These are phyloP conservation scores for Gossypium sturtianum DNA, from an alignment of 345 rosid species.

Conservation along the genomic window DNA sequence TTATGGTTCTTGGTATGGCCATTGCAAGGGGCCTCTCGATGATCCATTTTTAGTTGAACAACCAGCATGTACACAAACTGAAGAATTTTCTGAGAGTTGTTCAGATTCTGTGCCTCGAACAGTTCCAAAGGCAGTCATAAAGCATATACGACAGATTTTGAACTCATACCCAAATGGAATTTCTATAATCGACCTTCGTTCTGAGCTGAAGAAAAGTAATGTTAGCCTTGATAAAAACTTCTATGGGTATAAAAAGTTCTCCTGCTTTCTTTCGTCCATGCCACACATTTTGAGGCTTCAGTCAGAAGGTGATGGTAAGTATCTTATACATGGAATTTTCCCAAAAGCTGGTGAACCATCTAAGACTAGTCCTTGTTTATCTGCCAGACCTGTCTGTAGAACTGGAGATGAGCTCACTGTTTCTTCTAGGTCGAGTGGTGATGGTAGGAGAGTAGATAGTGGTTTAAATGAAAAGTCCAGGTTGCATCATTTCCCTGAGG, in stretches of 20 bases:
- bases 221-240: conserved; percentile 43
- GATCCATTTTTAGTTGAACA: conserved; percentile 56
- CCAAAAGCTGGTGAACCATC: conserved; percentile 30
- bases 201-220: conserved; percentile 41
- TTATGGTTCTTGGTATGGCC: conserved; percentile 88
- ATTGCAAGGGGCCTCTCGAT: conserved; percentile 51
- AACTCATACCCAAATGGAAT: conserved; percentile 50
- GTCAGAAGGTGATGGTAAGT: conserved; percentile 34
- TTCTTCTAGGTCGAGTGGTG: conserved; percentile 19
- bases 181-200: conserved; percentile 41
- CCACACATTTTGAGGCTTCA: conserved; percentile 47
- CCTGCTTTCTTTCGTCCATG: conserved; percentile 61
- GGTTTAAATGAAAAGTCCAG: conserved; percentile 16
- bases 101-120: conserved; percentile 31
- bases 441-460: conserved; percentile 15
- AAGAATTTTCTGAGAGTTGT: conserved; percentile 27
- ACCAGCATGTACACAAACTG: conserved; percentile 21
- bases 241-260: conserved; percentile 56
- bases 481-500: conserved; percentile 13
- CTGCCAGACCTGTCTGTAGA: conserved; percentile 4
- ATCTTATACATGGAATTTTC: conserved; percentile 22
- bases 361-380: conserved; percentile 3
- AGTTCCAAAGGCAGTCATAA: conserved; percentile 41
- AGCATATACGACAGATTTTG: conserved; percentile 45
- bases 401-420: conserved; percentile 12